Conservation (phyloP, 768 basidiomycete species). For the Gymnopilus junonius region DNA sequence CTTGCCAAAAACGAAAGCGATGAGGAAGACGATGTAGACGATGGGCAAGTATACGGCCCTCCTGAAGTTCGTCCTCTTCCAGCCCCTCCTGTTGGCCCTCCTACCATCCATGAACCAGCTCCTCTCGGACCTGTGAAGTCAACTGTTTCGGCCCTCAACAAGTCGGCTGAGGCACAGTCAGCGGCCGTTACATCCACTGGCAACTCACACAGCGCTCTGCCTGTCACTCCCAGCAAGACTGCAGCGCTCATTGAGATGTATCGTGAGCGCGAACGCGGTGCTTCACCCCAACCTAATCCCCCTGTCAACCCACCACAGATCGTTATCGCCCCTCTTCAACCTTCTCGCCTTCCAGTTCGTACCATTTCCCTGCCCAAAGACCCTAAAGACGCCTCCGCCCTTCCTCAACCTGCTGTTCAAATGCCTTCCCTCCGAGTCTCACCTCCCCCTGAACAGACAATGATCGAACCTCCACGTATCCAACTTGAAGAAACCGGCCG, state of each 20-base stretch:
- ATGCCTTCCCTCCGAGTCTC: constrained; percentile 30
- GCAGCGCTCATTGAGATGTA: constrained; percentile 87
- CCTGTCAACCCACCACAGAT: constrained; percentile 22
- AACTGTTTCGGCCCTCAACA: constrained; percentile 19
- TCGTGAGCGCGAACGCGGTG: constrained; percentile 66
- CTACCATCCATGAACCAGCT: constrained; percentile 20
- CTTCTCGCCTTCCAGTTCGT: constrained; percentile 47
- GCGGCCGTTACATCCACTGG: constrained; percentile 11
- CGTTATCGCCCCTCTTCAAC: constrained; percentile 36
- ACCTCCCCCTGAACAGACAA: constrained; percentile 31
- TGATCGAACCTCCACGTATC: constrained; percentile 36
- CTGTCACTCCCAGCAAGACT: constrained; percentile 58
- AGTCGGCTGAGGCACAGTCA: constrained; percentile 13
- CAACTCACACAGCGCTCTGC: constrained; percentile 19
- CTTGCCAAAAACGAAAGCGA: constrained; percentile 44
- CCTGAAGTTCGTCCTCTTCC: constrained; percentile 32
- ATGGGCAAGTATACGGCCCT: constrained; percentile 16
- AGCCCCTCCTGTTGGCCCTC: constrained; percentile 27
- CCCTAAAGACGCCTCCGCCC: constrained; percentile 7
- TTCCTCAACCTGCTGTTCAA: constrained; percentile 27
- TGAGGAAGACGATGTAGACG: constrained; percentile 31
- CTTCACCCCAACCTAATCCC: constrained; percentile 30
- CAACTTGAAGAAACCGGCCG: constrained; percentile 54
- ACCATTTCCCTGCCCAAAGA: constrained; percentile 26
- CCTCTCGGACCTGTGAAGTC: constrained; percentile 19